A percentile compares a stretch with the other conserved stretches of the same genome.
These are phyloP conservation scores for Eucalyptus cloeziana DNA, from an alignment of 345 rosid genomes.

Conservation along the genomic window DNA sequence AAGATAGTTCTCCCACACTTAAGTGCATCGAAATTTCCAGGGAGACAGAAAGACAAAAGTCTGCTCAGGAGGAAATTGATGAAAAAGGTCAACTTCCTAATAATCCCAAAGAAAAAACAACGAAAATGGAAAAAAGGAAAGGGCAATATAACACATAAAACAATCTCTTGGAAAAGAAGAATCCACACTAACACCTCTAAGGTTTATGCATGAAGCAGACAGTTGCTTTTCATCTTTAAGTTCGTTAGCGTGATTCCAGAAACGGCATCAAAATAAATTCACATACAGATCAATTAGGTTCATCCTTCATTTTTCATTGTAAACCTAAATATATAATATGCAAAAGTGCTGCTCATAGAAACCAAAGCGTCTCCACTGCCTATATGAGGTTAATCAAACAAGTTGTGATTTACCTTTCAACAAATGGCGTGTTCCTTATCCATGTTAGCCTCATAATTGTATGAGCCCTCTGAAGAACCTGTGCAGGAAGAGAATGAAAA, in stretches of 20 bases:
- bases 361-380: neutral
- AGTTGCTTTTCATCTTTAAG: neutral
- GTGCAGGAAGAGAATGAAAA: neutral
- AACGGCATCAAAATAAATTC: neutral
- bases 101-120: neutral
- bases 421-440: slow-evolving; percentile 68
- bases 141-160: neutral
- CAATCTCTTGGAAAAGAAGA: neutral
- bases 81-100: neutral
- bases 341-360: neutral
- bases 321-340: neutral
- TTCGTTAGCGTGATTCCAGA: neutral
- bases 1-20: neutral
- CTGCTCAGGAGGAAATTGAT: neutral
- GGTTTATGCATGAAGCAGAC: neutral
- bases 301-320: neutral
- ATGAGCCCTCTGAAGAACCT: slow-evolving; percentile 69
- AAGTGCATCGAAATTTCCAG: neutral
- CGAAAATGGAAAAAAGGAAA: neutral
- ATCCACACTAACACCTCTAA: neutral
- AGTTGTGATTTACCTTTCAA: slow-evolving; percentile 37
- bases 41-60: neutral
- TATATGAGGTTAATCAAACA: neutral
- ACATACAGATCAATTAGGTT: neutral
- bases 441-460: slow-evolving; percentile 58